Conservation (phyloP, 495 filamentous ascomycete genomes). For the Daldinia caldariorum region DNA sequence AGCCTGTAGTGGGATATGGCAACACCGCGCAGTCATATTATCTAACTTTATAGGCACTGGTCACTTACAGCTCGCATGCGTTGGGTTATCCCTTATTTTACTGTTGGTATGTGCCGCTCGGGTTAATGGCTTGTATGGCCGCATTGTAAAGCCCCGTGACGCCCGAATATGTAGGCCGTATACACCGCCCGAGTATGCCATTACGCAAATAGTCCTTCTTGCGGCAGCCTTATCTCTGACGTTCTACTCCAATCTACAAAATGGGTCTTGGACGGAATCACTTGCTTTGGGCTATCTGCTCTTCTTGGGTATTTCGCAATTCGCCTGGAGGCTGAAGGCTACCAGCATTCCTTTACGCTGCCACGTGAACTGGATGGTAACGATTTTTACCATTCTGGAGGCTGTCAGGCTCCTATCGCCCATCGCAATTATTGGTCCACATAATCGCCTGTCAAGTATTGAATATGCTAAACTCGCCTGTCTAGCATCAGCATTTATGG, state of each 20-base stretch:
- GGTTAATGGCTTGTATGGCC: constrained; percentile 10
- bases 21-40: constrained; percentile 8
- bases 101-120: constrained; percentile 9
- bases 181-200: constrained; percentile 16
- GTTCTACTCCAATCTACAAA: constrained; percentile 6
- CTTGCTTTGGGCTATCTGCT: constrained; percentile 21
- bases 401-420: constrained; percentile 17
- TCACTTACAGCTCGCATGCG: constrained; percentile 18
- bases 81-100: constrained; percentile 19
- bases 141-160: constrained; percentile 5
- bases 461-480: constrained; percentile 23
- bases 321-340: constrained; percentile 15
- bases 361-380: constrained; percentile 17
- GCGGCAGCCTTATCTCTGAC: constrained; percentile 24
- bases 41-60: constrained; percentile 28
- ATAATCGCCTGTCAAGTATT: constrained; percentile 11
- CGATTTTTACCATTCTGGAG: constrained; percentile 10
- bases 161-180: background rate
- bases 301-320: constrained; percentile 16
- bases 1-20: constrained; percentile 22
- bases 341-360: constrained; percentile 5
- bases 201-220: constrained; percentile 16
- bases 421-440: constrained; percentile 24
- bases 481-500: constrained; percentile 13
- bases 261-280: constrained; percentile 25